These are phyloP conservation scores for Isatis tinctoria DNA, from an alignment of 345 rosid species.

Conservation along the genomic window DNA sequence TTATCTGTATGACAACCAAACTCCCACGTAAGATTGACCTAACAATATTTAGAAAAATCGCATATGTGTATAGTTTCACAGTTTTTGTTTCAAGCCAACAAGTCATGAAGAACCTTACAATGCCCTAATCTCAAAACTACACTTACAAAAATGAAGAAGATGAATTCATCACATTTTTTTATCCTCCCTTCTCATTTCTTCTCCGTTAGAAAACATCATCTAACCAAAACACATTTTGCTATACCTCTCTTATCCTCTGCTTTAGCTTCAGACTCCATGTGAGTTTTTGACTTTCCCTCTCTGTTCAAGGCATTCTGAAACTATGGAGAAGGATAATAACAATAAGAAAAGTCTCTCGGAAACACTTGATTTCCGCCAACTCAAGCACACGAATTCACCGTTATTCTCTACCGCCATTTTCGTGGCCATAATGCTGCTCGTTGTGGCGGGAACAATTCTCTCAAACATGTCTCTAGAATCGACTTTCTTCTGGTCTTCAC, in stretches of 20 bases:
- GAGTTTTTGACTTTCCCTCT: constrained; percentile 15
- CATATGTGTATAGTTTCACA: background rate
- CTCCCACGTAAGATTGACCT: constrained; percentile 30
- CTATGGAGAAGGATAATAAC: constrained; percentile 27
- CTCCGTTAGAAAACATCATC: background rate
- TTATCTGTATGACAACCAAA: constrained; percentile 29
- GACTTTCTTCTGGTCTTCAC: background rate
- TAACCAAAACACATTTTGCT: background rate
- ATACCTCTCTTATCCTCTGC: too few species aligned
- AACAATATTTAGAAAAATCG: background rate
- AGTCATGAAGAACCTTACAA: constrained; percentile 23
- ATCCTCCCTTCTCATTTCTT: background rate
- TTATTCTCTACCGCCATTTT: constrained; percentile 28
- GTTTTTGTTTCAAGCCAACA: constrained; percentile 2
- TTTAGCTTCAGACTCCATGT: background rate
- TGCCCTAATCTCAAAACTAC: constrained; percentile 13
- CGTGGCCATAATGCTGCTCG: constrained; percentile 35
- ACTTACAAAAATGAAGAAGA: background rate
- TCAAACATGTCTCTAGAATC: constrained; percentile 22
- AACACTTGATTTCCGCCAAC: constrained; percentile 12
- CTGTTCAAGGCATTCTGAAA: constrained; percentile 14
- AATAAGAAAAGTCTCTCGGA: constrained; percentile 15
- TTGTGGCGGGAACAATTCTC: constrained; percentile 36
- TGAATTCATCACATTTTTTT: background rate
- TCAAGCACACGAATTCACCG: constrained; percentile 24